Conservation (phyloP, 805 yeast species). For the Sugiyamaella lignohabitans region DNA sequence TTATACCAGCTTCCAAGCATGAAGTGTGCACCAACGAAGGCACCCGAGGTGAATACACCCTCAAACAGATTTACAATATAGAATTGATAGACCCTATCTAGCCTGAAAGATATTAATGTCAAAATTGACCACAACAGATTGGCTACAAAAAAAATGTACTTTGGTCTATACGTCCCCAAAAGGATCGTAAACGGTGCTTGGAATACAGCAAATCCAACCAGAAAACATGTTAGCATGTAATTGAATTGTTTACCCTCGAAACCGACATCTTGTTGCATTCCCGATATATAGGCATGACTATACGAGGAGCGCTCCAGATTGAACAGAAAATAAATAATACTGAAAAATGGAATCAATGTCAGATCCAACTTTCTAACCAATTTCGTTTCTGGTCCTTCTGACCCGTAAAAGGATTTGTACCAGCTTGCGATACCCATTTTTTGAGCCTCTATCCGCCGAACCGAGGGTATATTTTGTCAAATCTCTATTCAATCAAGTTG, state of each 20-base stretch:
- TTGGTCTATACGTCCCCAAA: slow-evolving; percentile 47
- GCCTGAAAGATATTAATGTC: slow-evolving; percentile 22
- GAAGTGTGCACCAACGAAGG: slow-evolving; percentile 38
- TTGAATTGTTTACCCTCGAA: slow-evolving; percentile 57
- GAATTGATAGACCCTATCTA: slow-evolving; percentile 32
- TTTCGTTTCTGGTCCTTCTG: background rate
- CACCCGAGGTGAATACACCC: slow-evolving; percentile 43
- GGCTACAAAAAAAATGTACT: slow-evolving; percentile 38
- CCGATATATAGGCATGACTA: slow-evolving; percentile 54
- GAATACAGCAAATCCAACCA: slow-evolving; percentile 57
- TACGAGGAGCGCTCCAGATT: slow-evolving; percentile 10
- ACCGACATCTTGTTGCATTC: slow-evolving; percentile 50
- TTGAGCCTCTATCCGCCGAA: too few species aligned
- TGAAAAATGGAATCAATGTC: slow-evolving; percentile 14
- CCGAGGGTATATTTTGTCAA: too few species aligned
- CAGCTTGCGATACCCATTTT: background rate
- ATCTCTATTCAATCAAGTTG: too few species aligned
- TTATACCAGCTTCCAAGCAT: slow-evolving; percentile 37
- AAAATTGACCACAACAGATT: slow-evolving; percentile 17
- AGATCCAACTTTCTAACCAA: slow-evolving; percentile 14
- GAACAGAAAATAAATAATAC: slow-evolving; percentile 15
- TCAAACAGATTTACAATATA: slow-evolving; percentile 44
- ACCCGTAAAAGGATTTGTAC: slow-evolving; percentile 1
- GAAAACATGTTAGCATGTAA: slow-evolving; percentile 47
- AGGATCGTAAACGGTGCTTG: slow-evolving; percentile 60